Percentiles rank a stretch among this genome's conserved stretches.
phyloP scores from a whole-genome alignment of 768 basidiomycete genomes.

The Suillus lakei region DNA sequence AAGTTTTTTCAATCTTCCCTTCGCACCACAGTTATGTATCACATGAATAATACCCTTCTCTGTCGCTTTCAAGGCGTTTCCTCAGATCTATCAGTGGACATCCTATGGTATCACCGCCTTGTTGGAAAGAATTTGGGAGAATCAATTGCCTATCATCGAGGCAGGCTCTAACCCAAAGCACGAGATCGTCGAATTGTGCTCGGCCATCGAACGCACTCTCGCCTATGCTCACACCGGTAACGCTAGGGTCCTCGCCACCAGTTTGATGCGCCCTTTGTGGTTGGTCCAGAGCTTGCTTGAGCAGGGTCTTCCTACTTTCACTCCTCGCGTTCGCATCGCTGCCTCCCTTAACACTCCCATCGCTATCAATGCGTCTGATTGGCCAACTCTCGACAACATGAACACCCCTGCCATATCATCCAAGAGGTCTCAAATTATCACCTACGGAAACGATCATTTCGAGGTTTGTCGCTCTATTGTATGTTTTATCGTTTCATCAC shows the following conservation, averaged over 20 bases:
- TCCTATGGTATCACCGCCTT: background rate
- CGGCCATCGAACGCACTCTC: background rate
- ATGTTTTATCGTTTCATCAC: too few species aligned
- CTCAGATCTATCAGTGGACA: constrained; percentile 4
- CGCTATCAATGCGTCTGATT: background rate
- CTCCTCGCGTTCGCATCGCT: background rate
- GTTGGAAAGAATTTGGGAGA: background rate
- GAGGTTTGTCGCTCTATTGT: too few species aligned
- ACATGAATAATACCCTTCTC: too few species aligned
- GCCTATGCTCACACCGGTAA: constrained; percentile 3
- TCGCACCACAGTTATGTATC: too few species aligned
- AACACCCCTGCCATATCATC: background rate
- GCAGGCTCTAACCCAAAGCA: background rate
- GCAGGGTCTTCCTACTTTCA: background rate
- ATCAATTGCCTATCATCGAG: background rate
- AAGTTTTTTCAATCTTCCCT: too few species aligned
- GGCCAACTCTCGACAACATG: background rate
- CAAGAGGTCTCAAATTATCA: background rate
- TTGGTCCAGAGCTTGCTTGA: background rate
- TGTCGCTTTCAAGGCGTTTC: background rate
- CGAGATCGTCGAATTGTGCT: background rate
- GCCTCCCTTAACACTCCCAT: background rate
- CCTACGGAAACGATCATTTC: background rate
- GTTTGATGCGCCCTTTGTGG: background rate
- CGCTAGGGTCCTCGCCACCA: background rate